These are phyloP conservation scores for Xylariaceae sp. DNA, from an alignment of 2,329 filamentous ascomycete genomes.

Conservation along the genomic window DNA sequence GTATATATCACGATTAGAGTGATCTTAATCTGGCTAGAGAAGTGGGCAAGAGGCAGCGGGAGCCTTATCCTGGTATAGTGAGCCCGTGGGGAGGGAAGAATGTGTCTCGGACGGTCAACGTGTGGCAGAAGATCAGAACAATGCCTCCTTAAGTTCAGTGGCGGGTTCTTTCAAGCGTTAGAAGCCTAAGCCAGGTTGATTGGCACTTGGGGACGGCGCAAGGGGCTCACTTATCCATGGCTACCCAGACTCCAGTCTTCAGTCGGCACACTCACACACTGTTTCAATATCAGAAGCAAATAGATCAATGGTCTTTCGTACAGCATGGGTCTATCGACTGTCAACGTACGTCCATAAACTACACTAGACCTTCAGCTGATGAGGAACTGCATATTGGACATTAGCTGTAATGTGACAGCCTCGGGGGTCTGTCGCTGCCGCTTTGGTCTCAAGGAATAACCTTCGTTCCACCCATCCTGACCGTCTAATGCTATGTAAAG, in stretches of 20 bases:
- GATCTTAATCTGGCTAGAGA: slow-evolving; percentile 23
- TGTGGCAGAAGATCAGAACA: slow-evolving; percentile 13
- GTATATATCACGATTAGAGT: slow-evolving; percentile 24
- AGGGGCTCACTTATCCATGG: slow-evolving; percentile 34
- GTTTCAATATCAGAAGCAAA: slow-evolving; percentile 37
- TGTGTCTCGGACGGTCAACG: slow-evolving; percentile 22
- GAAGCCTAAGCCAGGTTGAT: slow-evolving; percentile 29
- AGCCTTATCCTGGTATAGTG: slow-evolving; percentile 11
- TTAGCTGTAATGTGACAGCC: slow-evolving; percentile 29
- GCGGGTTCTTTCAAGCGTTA: slow-evolving; percentile 30
- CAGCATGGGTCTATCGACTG: slow-evolving; percentile 26
- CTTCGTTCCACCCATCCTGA: no score
- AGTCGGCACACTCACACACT: slow-evolving; percentile 31
- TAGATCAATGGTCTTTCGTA: slow-evolving; percentile 30
- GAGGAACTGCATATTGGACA: slow-evolving; percentile 18
- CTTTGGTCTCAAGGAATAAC: not conserved
- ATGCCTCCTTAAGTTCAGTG: slow-evolving; percentile 27
- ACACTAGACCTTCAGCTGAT: slow-evolving; percentile 22
- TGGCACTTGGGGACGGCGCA: slow-evolving; percentile 36
- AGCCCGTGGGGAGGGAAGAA: slow-evolving; percentile 4
- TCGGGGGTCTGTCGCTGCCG: slow-evolving; percentile 9
- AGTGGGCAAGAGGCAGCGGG: slow-evolving; percentile 25
- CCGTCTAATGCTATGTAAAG: not conserved
- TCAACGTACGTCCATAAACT: not conserved
- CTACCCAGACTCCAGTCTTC: slow-evolving; percentile 15